Evolutionary conservation across 2,329 filamentous ascomycete species (phyloP), one percentile per base, ranked within the genome.

Genomic region (Akanthomyces lecanii): DNA sequence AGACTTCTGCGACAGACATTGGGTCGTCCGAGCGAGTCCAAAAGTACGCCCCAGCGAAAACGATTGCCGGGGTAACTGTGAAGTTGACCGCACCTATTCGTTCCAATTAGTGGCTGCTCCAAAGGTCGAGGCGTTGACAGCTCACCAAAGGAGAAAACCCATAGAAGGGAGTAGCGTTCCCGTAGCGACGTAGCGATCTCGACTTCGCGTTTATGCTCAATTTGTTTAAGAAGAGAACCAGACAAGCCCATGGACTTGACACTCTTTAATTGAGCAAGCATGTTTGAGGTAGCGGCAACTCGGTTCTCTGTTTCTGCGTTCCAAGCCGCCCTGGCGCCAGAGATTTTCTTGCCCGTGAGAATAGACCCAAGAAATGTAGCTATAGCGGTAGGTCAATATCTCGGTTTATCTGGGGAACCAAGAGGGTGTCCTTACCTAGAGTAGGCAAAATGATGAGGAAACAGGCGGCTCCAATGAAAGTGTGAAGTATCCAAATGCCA

Each of bases 371-470:
- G 3, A 16, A 48, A 25, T 25, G 45, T 48, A 23, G 23, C 45
- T 48, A 47, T 5, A 21, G 44, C n/a, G 44, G 44, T 18, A 47
- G 44, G n/a, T 48, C 10, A 48, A 10, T 12, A 12, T 48, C 12
- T 30, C 28, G 8, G 7, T 4, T 48, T 14, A 21, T 28, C 5
- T 48, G 45, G 11, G 1, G 23, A 12, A 10, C 21, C 10, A 11
- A 21, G 21, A 21, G 21, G 21, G 21, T 21, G 18, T 30, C 28
- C 53, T 44, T 40, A 42, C 44, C 14, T 38, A 59, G 2, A 16
- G n/a, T 33, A 28, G 56, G 56, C 14, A 51, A 23, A 25, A 59
- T 4, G 23, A 59, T 50, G 12, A 59, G 56, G 25, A 59, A 59
- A 23, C 56, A 51, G 5, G 56, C 56, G 25, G 33, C 30, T 28